Conservation (phyloP, 345 rosid genomes). For the Xanthoceras sorbifolium region DNA sequence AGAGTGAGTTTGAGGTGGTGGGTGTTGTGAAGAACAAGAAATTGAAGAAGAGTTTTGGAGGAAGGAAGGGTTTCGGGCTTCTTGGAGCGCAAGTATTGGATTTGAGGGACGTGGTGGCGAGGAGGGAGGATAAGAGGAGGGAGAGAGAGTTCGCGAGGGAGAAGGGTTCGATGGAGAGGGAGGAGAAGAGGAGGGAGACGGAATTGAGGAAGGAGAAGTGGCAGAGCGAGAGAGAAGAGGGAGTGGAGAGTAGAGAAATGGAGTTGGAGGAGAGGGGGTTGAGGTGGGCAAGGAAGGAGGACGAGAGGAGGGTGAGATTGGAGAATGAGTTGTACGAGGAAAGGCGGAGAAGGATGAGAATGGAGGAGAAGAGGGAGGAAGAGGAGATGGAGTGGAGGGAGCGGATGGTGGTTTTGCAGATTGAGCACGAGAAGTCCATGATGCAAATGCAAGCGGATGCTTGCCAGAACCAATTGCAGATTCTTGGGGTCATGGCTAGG, state of each 20-base stretch:
- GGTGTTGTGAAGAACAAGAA: slow-evolving; percentile 30
- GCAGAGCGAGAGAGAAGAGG: slow-evolving; percentile 41
- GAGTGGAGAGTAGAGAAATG: slow-evolving; percentile 43
- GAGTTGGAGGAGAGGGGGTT: slow-evolving; percentile 61
- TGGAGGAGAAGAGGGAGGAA: slow-evolving; percentile 70
- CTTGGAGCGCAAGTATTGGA: slow-evolving; percentile 54
- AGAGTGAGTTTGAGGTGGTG: slow-evolving; percentile 41
- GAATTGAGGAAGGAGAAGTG: slow-evolving; percentile 39
- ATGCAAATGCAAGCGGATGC: slow-evolving; percentile 77
- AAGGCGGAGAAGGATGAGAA: slow-evolving; percentile 47
- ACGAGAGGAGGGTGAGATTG: slow-evolving; percentile 44
- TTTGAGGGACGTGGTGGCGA: slow-evolving; percentile 46
- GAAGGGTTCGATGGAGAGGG: slow-evolving; percentile 37
- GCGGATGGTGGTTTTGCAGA: slow-evolving; percentile 57
- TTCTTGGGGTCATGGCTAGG: slow-evolving; percentile 66
- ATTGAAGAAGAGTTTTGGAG: slow-evolving; percentile 33
- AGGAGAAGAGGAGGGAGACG: slow-evolving; percentile 46
- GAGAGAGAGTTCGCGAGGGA: slow-evolving; percentile 56
- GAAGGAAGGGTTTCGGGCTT: slow-evolving; percentile 46
- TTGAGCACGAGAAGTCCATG: slow-evolving; percentile 72
- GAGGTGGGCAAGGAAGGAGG: slow-evolving; percentile 48
- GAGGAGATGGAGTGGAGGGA: slow-evolving; percentile 86
- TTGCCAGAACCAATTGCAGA: slow-evolving; percentile 76
- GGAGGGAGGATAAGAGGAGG: slow-evolving; percentile 64
- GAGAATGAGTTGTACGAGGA: slow-evolving; percentile 57